Evolutionary conservation across 2,329 filamentous ascomycete species (phyloP), one percentile per base, ranked within the genome.

Genomic region (Penicillium olsonii): DNA sequence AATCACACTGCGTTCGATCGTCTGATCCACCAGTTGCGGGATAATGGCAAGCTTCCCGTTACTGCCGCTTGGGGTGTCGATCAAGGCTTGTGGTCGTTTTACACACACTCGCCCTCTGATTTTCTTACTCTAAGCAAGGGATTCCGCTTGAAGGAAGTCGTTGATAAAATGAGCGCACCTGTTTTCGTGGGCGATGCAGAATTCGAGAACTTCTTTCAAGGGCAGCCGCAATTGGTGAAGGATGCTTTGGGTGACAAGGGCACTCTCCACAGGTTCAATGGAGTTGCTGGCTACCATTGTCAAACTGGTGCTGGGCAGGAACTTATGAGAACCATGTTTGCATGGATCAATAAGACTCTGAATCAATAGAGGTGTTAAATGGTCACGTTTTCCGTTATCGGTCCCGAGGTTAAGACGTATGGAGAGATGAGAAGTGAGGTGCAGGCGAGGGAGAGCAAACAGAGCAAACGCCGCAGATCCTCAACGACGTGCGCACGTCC

Each of bases 81-180:
- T 31, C 68, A 73, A 47, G 68, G 69, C 2, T 53, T 70, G 1
- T 70, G 68, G 68, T 55, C 57, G 0, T 72, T 69, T 45, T 57
- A 68, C 33, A 59, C 12, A 37, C 56, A 57, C 15, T 60, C 63
- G 9, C 66, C 61, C 1, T 70, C 58, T 41, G 56, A 64, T 2
- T 69, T 61, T 41, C 42, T 69, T 22, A 54, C 19, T 10, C 26
- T n/a, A n/a, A 15, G 29, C 12, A 31, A 31, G 12, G 29, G n/a
- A 14, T 31, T 31, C 2, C 29, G 12, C 7, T 31, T 31, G 29
- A n/a, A 31, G 12, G 12, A 31, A 6, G 29, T 31, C 12, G 12
- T n/a, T n/a, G 17, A 57, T n/a, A 54, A 62, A 18, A 57, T 66
- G 35, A 48, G 49, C 14, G 52, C 55, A 20, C 63, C 62, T 3